Conservation (phyloP, 2,329 filamentous ascomycete genomes). For the Stachybotrys chartarum region DNA sequence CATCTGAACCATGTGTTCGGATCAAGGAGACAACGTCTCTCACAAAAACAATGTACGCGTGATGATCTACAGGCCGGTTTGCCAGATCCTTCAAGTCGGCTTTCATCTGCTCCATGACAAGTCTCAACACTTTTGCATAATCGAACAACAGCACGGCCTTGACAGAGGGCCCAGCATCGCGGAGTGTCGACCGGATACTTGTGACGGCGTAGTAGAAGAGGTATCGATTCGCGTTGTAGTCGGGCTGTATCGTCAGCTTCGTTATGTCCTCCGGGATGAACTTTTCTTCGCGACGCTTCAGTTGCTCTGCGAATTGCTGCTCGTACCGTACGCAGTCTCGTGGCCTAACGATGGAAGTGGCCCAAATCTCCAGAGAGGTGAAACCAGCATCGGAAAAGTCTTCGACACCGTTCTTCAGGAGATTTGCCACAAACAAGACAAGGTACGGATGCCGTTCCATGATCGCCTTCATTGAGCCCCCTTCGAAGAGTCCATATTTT, state of each 20-base stretch:
- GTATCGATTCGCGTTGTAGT: constrained; percentile 40
- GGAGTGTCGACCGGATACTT: constrained; percentile 42
- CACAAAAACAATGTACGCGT: constrained; percentile 42
- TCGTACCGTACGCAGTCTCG: constrained; percentile 37
- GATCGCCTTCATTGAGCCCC: constrained; percentile 28
- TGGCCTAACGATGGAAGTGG: constrained; percentile 45
- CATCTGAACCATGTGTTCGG: constrained; percentile 44
- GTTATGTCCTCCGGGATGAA: constrained; percentile 35
- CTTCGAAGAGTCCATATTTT: constrained; percentile 43
- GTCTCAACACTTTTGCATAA: constrained; percentile 34
- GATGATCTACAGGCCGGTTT: constrained; percentile 32
- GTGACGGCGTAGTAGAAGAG: constrained; percentile 42
- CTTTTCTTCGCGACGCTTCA: constrained; percentile 32
- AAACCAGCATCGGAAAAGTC: constrained; percentile 38
- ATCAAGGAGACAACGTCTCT: constrained; percentile 46
- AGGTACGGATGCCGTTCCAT: constrained; percentile 36
- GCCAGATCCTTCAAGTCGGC: constrained; percentile 35
- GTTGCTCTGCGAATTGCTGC: constrained; percentile 38
- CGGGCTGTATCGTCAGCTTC: constrained; percentile 27
- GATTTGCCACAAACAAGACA: constrained; percentile 42
- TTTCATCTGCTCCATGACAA: constrained; percentile 48
- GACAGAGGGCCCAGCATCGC: constrained; percentile 25
- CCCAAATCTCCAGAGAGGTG: constrained; percentile 45
- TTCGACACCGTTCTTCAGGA: constrained; percentile 39
- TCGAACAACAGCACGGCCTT: constrained; percentile 30